Evolutionary conservation across 139 green algal genomes (phyloP).

Genomic region (Helicosporidium sp.): DNA sequence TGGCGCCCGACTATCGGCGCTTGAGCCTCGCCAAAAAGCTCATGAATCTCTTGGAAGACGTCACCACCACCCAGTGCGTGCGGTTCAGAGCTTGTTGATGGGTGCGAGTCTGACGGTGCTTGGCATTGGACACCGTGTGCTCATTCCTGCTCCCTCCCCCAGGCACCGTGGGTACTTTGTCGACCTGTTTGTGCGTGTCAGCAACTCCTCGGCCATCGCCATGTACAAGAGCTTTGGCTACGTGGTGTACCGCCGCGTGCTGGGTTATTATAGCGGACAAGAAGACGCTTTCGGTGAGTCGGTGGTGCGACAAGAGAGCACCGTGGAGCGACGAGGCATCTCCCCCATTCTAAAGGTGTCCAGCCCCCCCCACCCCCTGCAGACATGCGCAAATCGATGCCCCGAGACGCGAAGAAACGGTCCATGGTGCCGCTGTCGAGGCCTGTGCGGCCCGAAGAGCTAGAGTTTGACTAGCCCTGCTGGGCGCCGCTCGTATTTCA

Average conservation of each 20-base stretch:
- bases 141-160: not conserved
- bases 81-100: not conserved
- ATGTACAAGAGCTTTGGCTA: conserved; percentile 94
- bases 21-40: conserved; percentile 71
- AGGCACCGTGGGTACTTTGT: conserved; percentile 83
- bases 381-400: conserved; percentile 95
- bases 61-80: conserved; percentile 35
- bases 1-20: conserved; percentile 60
- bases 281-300: conserved; percentile 68
- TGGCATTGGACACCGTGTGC: not conserved
- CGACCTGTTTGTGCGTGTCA: conserved; percentile 90
- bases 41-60: conserved; percentile 76
- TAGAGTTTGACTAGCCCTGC: conserved; percentile 72
- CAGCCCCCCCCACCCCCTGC: not conserved
- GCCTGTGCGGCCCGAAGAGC: conserved; percentile 53
- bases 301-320: not conserved
- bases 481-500: no score
- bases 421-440: conserved; percentile 51
- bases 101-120: not conserved
- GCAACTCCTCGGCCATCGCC: conserved; percentile 69
- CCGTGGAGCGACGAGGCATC: not conserved
- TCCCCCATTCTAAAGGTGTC: not conserved
- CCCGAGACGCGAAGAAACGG: conserved; percentile 52
- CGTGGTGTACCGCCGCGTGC: conserved; percentile 64
- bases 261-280: conserved; percentile 76